These are phyloP conservation scores for Coprinopsis cinerea DNA, from an alignment of 768 basidiomycete genomes.

Conservation along the genomic window DNA sequence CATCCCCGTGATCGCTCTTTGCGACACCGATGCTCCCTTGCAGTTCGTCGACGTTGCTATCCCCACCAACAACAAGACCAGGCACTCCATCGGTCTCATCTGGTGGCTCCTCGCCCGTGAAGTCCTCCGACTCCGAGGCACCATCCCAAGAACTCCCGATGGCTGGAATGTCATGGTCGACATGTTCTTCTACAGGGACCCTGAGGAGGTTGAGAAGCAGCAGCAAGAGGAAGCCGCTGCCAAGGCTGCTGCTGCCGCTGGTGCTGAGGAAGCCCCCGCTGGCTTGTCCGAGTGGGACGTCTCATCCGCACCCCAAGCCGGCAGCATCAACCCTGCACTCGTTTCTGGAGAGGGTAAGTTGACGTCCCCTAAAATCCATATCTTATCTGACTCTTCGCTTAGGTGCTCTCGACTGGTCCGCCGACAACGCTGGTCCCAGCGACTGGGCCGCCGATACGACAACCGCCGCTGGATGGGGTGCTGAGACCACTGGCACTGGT, in stretches of 20 bases:
- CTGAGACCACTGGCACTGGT: slow-evolving; percentile 25
- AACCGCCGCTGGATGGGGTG: slow-evolving; percentile 39
- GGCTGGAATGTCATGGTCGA: slow-evolving; percentile 99
- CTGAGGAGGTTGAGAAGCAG: slow-evolving; percentile 98
- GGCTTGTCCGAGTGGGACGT: slow-evolving; percentile 67
- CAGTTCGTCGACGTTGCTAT: slow-evolving; percentile 98
- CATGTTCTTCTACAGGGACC: slow-evolving; percentile 99
- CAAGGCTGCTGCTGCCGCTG: slow-evolving; percentile 60
- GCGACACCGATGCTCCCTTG: slow-evolving; percentile 97
- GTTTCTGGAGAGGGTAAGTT: slow-evolving; percentile 54
- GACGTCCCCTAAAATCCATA: slow-evolving; percentile 10
- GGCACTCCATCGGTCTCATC: slow-evolving; percentile 93
- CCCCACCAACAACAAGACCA: slow-evolving; percentile 99
- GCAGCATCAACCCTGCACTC: slow-evolving; percentile 72
- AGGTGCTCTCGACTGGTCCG: slow-evolving; percentile 83
- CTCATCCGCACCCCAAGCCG: slow-evolving; percentile 58
- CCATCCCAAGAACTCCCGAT: slow-evolving; percentile 84
- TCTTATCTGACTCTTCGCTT: slow-evolving; percentile 7
- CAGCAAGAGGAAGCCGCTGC: slow-evolving; percentile 90
- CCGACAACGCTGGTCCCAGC: slow-evolving; percentile 50
- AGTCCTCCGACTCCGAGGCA: slow-evolving; percentile 91
- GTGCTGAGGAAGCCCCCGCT: slow-evolving; percentile 42
- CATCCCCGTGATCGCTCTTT: slow-evolving; percentile 99
- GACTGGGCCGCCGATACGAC: slow-evolving; percentile 90
- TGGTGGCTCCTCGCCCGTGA: slow-evolving; percentile 98